Evolutionary conservation across 2,329 filamentous ascomycete species (phyloP).

Genomic region (Sporothrix globosa): DNA sequence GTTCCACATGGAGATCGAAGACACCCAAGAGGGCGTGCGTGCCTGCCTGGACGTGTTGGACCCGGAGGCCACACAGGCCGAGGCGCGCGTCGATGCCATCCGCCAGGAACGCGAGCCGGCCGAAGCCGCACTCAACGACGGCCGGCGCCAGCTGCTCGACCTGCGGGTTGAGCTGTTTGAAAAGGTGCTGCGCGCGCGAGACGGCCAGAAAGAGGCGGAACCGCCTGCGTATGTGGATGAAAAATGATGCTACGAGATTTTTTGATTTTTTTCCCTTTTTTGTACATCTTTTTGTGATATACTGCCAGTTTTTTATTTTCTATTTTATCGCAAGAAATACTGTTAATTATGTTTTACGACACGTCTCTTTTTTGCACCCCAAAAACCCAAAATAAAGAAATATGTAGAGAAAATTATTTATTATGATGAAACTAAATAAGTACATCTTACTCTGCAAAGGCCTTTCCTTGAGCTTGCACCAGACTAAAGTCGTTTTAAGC

Average conservation of each 20-base stretch:
- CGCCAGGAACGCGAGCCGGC: background rate
- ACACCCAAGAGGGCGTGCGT: background rate
- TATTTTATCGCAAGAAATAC: background rate
- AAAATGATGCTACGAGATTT: no score
- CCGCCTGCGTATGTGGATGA: background rate
- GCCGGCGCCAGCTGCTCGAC: background rate
- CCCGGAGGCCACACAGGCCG: background rate
- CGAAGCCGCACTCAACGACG: background rate
- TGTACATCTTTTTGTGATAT: no score
- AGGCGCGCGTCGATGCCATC: background rate
- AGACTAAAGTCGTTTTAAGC: no score
- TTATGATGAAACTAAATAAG: no score
- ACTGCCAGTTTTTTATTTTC: background rate
- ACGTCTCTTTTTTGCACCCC: no score
- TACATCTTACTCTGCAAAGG: no score
- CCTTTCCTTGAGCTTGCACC: no score
- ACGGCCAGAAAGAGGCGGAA: background rate
- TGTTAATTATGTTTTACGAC: no score
- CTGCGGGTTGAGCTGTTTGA: constrained; percentile 3
- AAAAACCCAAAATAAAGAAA: no score
- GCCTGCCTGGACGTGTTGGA: background rate
- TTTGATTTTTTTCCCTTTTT: no score
- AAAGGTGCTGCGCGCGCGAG: background rate
- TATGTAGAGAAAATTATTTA: no score
- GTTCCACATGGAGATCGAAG: constrained; percentile 14